Percentiles rank a stretch among this genome's conserved stretches.
Conservation (phyloP, 2,329 filamentous ascomycete genomes). For the Xylaria sp. region DNA sequence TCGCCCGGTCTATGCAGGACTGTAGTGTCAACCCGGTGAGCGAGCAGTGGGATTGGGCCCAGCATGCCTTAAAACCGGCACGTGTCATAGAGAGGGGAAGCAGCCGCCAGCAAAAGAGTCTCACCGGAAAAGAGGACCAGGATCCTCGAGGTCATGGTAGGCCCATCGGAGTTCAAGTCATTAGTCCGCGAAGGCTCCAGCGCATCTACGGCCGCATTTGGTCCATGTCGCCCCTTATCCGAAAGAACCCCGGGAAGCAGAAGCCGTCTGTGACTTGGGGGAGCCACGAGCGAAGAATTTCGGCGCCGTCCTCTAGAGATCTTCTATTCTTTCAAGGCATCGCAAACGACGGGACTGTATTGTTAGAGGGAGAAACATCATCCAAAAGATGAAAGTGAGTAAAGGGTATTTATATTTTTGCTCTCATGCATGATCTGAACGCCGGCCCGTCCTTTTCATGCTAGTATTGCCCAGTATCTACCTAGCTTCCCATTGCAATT, state of each 20-base stretch:
- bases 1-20: conserved; percentile 40
- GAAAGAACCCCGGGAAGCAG: conserved; percentile 44
- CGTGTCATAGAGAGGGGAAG: conserved; percentile 54
- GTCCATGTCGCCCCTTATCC: conserved; percentile 52
- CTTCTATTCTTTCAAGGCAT: conserved; percentile 62
- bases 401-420: conserved; percentile 7
- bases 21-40: neutral
- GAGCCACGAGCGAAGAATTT: conserved; percentile 42
- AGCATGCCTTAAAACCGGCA: conserved; percentile 55
- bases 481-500: neutral
- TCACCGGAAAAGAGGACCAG: conserved; percentile 53
- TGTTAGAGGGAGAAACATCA: neutral
- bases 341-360: conserved; percentile 46
- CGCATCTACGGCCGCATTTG: conserved; percentile 55
- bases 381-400: conserved; percentile 2
- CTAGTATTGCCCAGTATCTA: neutral
- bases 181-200: conserved; percentile 57
- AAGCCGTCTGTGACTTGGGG: conserved; percentile 61
- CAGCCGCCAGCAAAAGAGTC: conserved; percentile 51
- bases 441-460: neutral
- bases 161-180: conserved; percentile 51
- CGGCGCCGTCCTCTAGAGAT: conserved; percentile 51
- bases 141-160: conserved; percentile 52
- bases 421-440: neutral
- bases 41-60: conserved; percentile 57